A percentile compares a stretch with the other conserved stretches of the same genome.
phyloP scores from a whole-genome alignment of 1,284 basidiomycete species.

The Austropuccinia psidii region DNA sequence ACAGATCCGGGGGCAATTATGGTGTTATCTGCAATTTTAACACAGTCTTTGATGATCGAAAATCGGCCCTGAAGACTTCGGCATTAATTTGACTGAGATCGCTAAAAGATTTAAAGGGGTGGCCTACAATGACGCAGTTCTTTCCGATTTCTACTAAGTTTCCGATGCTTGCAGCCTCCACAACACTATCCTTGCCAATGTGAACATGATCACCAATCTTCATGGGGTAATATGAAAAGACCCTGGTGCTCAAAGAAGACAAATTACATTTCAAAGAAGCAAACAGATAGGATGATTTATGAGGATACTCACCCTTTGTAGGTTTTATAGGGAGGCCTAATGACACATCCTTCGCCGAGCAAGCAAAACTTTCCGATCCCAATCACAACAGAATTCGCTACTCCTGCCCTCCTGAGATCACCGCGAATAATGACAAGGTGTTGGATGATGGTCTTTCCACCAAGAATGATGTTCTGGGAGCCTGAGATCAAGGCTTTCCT shows the following conservation, averaged over 20 bases:
- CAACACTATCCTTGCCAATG: constrained; percentile 73
- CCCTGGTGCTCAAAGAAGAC: neutral
- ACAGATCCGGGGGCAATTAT: constrained; percentile 87
- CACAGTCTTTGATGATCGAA: constrained; percentile 91
- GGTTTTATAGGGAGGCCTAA: constrained; percentile 75
- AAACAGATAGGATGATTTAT: neutral
- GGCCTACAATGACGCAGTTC: constrained; percentile 79
- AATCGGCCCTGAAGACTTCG: constrained; percentile 69
- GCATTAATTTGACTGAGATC: neutral
- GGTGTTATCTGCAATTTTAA: constrained; percentile 74
- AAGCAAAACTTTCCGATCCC: constrained; percentile 85
- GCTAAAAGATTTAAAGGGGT: neutral
- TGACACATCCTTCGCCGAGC: constrained; percentile 76
- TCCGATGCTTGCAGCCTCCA: constrained; percentile 91
- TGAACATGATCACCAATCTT: constrained; percentile 92
- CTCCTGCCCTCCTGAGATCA: constrained; percentile 67
- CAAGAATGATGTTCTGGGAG: constrained; percentile 91
- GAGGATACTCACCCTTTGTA: constrained; percentile 58
- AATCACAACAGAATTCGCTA: constrained; percentile 84
- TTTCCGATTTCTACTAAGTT: constrained; percentile 90
- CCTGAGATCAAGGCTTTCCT: constrained; percentile 86
- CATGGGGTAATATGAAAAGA: constrained; percentile 73
- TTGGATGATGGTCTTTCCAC: constrained; percentile 93
- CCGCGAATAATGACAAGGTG: constrained; percentile 79
- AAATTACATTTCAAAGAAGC: neutral